phyloP scores from a whole-genome alignment of 257 asterid genomes.

The Dorcoceras hygrometricum region DNA sequence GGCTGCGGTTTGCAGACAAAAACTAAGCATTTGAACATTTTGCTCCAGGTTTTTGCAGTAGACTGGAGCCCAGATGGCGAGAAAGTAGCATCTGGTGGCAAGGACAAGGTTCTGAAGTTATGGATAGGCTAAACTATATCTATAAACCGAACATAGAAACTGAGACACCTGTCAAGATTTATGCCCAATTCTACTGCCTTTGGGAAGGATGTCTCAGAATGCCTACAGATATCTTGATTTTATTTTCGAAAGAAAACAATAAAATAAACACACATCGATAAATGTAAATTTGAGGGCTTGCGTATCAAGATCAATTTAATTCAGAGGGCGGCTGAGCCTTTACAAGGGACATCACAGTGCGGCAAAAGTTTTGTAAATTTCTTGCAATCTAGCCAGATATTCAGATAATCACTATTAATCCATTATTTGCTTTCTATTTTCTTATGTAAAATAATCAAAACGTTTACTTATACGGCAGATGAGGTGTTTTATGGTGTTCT shows the following conservation, averaged over 20 bases:
- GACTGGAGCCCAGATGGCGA: constrained; percentile 99
- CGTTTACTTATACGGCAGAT: too few relatives aligned
- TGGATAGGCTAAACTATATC: constrained; percentile 72
- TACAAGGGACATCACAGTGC: background rate
- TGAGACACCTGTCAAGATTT: background rate
- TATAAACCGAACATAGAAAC: background rate
- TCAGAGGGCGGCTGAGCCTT: background rate
- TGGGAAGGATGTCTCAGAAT: background rate
- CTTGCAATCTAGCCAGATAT: background rate
- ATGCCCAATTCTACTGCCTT: background rate
- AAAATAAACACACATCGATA: background rate
- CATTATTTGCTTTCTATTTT: too few relatives aligned
- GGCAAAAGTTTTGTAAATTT: background rate
- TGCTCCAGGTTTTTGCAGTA: constrained; percentile 78
- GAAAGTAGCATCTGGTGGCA: constrained; percentile 97
- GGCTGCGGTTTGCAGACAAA: constrained; percentile 2
- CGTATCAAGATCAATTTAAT: background rate
- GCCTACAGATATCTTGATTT: background rate
- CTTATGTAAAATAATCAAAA: too few relatives aligned
- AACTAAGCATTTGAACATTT: background rate
- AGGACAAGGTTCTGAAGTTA: constrained; percentile 76
- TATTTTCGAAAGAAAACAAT: background rate
- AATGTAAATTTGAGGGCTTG: background rate
- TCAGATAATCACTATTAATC: too few relatives aligned
- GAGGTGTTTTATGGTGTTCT: too few relatives aligned